Base-by-base conservation (phyloP, 2,329 filamentous ascomycete genomes). In the Hypocreales sp. region DNA sequence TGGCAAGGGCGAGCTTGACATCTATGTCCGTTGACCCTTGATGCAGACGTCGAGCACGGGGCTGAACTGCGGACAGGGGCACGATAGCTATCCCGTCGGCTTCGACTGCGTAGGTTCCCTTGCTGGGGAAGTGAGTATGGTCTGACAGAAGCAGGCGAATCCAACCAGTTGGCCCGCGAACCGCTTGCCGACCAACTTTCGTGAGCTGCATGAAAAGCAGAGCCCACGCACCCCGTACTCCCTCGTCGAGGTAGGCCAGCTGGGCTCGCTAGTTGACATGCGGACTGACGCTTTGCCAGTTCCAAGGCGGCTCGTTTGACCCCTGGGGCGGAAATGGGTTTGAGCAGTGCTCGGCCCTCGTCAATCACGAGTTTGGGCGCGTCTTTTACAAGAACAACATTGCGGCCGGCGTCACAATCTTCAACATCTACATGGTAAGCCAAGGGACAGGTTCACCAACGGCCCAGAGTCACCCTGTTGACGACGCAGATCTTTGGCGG, bases 321-420 rank as follows among this genome's bases (percentile, higher is more conserved):
- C 71, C 73, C 0, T 87, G 79, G 67, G 81, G 79, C 26, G 79
- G 79, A 11, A 53, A 59, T 10, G 77, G 79, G 0, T 80, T 79
- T 26, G 71, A 68, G 3, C 57, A 72, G 31, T 90, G 82, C 39
- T 57, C 66, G 4, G 53, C 58, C 3, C 58, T 86, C 4, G 54
- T 80, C 4, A 78, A 79, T 34, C 58, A 73, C n/a, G 76, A 84
- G 38, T 83, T 82, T 35, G 71, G 79, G 34, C 60, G 79, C 11
- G 73, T 90, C 0, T 82, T 84, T 43, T 80, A 83, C 49, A 87
- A 86, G 60, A 81, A 83, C 38, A 61, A 72, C 27, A 67, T 74
- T 28, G 69, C 70, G 20, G 67, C 74, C 11, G 74, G 72, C 0
- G 64, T 74, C 3, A 71, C 67, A 0, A 67, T 87, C 7, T 56